These are phyloP conservation scores for Neopestalotiopsis sp. DNA, from an alignment of 2,329 filamentous ascomycete species.

Conservation along the genomic window DNA sequence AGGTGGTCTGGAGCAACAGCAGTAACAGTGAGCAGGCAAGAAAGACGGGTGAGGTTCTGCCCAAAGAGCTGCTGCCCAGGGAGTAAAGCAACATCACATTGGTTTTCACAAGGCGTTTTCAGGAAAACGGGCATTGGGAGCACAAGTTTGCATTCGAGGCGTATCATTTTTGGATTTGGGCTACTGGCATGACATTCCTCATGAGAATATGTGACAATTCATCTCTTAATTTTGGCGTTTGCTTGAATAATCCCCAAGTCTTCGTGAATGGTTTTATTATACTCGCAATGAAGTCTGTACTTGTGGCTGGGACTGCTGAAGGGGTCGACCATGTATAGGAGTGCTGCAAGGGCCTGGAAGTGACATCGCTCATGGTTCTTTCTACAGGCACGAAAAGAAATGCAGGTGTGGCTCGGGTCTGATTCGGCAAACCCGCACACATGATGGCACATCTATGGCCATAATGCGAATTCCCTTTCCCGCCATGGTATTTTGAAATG, in stretches of 20 bases:
- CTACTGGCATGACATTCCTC: background rate
- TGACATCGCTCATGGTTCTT: no score
- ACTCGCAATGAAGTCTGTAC: background rate
- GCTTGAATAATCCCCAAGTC: background rate
- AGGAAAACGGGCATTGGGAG: background rate
- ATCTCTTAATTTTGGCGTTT: background rate
- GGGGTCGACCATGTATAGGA: no score
- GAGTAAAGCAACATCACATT: slow-evolving; percentile 31
- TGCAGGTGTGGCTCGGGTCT: no score
- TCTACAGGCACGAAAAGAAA: no score
- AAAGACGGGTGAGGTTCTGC: slow-evolving; percentile 32
- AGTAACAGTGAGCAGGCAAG: slow-evolving; percentile 37
- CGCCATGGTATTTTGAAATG: background rate
- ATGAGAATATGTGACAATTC: background rate
- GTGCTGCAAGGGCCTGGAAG: no score
- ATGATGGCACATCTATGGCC: background rate
- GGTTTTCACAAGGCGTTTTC: background rate
- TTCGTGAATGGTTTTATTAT: background rate
- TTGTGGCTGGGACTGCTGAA: background rate
- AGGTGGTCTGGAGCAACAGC: slow-evolving; percentile 43
- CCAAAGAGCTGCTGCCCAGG: slow-evolving; percentile 40
- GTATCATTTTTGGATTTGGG: background rate
- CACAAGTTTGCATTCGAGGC: background rate
- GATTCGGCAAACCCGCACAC: background rate
- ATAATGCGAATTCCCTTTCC: background rate